phyloP scores from a whole-genome alignment of 2,329 filamentous ascomycete species.

The Xylaria multiplex region DNA sequence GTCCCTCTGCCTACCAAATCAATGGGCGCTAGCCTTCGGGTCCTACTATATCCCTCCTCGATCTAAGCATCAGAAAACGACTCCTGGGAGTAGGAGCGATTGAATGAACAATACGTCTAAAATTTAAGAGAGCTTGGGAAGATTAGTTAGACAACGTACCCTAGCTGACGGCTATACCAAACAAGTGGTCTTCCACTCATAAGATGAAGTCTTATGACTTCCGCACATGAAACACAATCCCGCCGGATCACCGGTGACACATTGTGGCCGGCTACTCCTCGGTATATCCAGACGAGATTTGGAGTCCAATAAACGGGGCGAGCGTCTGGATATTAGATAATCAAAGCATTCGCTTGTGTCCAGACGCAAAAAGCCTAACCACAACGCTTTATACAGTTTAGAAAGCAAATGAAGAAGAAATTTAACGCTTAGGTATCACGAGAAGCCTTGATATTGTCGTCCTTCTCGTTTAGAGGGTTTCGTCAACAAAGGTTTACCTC shows the following conservation, averaged over 20 bases:
- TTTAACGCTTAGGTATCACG: neutral
- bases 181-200: neutral
- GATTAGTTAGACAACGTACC: neutral
- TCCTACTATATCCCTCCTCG: conserved; percentile 34
- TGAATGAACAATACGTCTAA: neutral
- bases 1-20: conserved; percentile 36
- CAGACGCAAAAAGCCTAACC: neutral
- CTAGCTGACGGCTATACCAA: neutral
- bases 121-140: neutral
- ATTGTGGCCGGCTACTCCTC: neutral
- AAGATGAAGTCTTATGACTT: neutral
- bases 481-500: neutral
- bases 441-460: neutral
- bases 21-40: conserved; percentile 35
- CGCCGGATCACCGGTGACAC: neutral
- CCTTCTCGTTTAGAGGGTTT: neutral
- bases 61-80: conserved; percentile 21
- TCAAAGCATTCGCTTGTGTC: neutral
- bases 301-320: neutral
- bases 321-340: neutral
- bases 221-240: neutral
- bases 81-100: neutral
- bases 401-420: neutral
- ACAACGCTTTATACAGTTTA: neutral
- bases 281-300: neutral